Base-by-base conservation (phyloP, 108 stramenopile genomes). In the Skeletonema marinoi region DNA sequence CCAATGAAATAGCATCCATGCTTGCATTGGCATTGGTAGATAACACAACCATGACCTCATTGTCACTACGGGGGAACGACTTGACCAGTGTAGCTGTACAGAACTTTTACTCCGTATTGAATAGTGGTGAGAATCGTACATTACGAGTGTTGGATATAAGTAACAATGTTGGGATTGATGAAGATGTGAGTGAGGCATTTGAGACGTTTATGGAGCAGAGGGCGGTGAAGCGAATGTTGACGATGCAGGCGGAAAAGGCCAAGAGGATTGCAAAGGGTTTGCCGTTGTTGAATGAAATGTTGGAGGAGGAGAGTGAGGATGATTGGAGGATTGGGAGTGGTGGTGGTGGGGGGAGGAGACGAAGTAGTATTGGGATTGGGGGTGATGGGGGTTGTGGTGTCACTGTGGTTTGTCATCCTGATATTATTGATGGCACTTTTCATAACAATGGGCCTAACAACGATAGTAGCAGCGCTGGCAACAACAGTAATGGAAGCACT, bases 21-120 rank as follows among this genome's bases (percentile, higher is more conserved):
- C 33, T 78, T n/a, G 78, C 78, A 14, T 59, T 78, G 65, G 69
- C 77, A 29, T 21, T 64, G 11, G 78, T 73, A 3, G 71, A 80
- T 6, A 80, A 80, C 32, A 63, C 44, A 0, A 62, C 66, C 4
- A 50, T 80, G 60, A 68, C 65, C 3, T 32, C 54, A 14, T 38
- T 80, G 3, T 61, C 44, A 8, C 36, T 80, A 44, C 58, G 66
- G 39, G 78, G 78, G 44, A 80, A 80, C 32, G 13, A 44, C 8
- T 61, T 80, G 48, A 73, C 71, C 4, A 31, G 19, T 7, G 8
- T 16, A 10, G 19, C 78, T 9, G 66, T 65, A 0, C 73, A 66
- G 33, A 80, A 68, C 13, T 80, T 80, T 61, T 61, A 58, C 17
- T 65, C 66, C 0, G 78, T 80, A 3, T 58, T 80, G 54, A n/a